phyloP scores from a whole-genome alignment of 2,329 filamentous ascomycete genomes.

The Ophiostoma pallidulum region DNA sequence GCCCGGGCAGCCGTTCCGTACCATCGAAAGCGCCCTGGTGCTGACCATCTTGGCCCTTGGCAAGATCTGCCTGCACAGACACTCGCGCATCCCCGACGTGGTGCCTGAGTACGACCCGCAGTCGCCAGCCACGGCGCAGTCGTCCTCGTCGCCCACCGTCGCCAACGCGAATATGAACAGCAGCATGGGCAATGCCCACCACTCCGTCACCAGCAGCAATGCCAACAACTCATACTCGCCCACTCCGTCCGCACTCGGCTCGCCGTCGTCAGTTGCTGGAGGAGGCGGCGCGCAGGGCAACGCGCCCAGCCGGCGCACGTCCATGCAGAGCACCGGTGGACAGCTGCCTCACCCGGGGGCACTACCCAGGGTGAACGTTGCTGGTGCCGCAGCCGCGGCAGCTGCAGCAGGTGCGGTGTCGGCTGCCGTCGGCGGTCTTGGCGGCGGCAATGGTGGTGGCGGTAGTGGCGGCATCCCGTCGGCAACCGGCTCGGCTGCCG shows the following conservation, averaged over 20 bases:
- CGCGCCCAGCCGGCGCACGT: constrained; percentile 41
- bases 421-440: background rate
- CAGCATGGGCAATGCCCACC: too few species aligned
- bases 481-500: background rate
- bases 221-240: constrained; percentile 41
- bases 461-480: background rate
- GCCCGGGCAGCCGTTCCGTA: constrained; percentile 47
- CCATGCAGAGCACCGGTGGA: constrained; percentile 37
- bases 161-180: background rate
- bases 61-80: constrained; percentile 59
- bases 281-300: constrained; percentile 40
- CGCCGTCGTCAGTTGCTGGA: constrained; percentile 34
- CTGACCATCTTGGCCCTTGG: constrained; percentile 78
- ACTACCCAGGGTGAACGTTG: background rate
- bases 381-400: background rate
- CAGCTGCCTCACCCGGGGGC: background rate
- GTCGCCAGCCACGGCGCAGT: constrained; percentile 19
- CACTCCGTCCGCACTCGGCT: constrained; percentile 44
- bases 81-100: constrained; percentile 45
- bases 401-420: background rate
- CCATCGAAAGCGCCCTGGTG: constrained; percentile 71
- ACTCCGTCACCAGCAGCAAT: background rate
- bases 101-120: constrained; percentile 37
- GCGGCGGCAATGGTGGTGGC: background rate
- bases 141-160: constrained; percentile 20